Percentiles rank a stretch among this genome's conserved stretches.
Conservation (phyloP, 1,139 yeast species). For the Protomyces gravidus region DNA sequence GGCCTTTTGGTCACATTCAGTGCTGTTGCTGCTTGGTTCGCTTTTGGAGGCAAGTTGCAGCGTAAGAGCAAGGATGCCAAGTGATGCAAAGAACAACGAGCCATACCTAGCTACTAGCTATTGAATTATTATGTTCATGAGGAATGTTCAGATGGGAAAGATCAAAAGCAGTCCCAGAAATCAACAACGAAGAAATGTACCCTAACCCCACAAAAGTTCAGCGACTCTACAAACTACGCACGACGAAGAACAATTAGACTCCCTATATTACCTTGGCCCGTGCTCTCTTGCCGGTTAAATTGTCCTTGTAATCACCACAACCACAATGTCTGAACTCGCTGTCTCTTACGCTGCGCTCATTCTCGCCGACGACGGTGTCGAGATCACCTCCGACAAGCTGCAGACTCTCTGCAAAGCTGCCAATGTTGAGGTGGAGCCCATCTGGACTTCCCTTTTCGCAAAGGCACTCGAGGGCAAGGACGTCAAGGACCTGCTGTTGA, state of each 20-base stretch:
- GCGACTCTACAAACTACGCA: too few relatives aligned
- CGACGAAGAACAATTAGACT: too few relatives aligned
- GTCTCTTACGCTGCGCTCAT: constrained; percentile 31
- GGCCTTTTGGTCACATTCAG: constrained; percentile 11
- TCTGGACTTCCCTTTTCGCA: constrained; percentile 87
- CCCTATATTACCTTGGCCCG: constrained; percentile 1
- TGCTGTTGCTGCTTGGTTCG: constrained; percentile 20
- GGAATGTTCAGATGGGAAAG: too few relatives aligned
- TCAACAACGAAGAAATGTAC: too few relatives aligned
- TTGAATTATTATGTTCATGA: background rate
- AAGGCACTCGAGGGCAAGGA: constrained; percentile 96
- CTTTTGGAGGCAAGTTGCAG: constrained; percentile 21
- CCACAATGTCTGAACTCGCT: constrained; percentile 20
- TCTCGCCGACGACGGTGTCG: constrained; percentile 30
- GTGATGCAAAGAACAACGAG: background rate
- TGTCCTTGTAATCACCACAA: constrained; percentile 2
- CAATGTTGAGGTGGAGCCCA: constrained; percentile 76
- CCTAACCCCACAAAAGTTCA: background rate
- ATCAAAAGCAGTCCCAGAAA: too few relatives aligned
- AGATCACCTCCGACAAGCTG: constrained; percentile 66
- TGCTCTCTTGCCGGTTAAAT: constrained; percentile 5
- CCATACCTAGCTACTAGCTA: background rate
- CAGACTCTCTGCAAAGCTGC: constrained; percentile 81
- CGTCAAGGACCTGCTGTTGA: constrained; percentile 83
- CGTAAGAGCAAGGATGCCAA: background rate